A percentile compares a stretch with the other conserved stretches of the same genome.
phyloP scores from a whole-genome alignment of 306 rosid species.

The Arachis hypogaea region DNA sequence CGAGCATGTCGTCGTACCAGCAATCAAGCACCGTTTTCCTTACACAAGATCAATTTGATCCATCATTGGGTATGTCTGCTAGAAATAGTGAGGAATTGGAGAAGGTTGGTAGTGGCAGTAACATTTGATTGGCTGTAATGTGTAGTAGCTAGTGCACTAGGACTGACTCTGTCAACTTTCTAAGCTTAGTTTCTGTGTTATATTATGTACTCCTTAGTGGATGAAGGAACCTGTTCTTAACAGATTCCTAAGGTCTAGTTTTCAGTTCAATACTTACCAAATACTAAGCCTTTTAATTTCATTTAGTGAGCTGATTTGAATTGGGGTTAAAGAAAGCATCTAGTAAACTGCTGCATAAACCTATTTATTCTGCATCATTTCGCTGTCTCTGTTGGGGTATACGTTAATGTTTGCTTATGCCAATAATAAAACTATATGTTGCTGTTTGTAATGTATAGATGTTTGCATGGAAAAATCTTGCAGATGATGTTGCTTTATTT shows the following conservation, averaged over 20 bases:
- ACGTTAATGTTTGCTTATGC: slow-evolving; percentile 10
- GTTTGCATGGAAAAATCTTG: not conserved
- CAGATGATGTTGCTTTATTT: not conserved
- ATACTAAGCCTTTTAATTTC: slow-evolving; percentile 32
- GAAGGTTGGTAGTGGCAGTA: slow-evolving; percentile 52
- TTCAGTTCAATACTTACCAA: slow-evolving; percentile 42
- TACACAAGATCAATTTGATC: slow-evolving; percentile 61
- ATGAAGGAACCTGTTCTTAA: slow-evolving; percentile 45
- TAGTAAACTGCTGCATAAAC: slow-evolving; percentile 21
- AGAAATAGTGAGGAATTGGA: slow-evolving; percentile 52
- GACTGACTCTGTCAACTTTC: slow-evolving; percentile 37
- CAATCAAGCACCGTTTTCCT: slow-evolving; percentile 52
- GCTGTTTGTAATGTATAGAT: not conserved
- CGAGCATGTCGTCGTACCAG: slow-evolving; percentile 76
- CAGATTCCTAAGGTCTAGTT: slow-evolving; percentile 47
- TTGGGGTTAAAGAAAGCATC: slow-evolving; percentile 43
- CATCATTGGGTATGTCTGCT: slow-evolving; percentile 52
- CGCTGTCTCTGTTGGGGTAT: slow-evolving; percentile 12
- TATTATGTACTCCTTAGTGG: slow-evolving; percentile 41
- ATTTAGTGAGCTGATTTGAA: slow-evolving; percentile 41
- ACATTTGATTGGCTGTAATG: slow-evolving; percentile 48
- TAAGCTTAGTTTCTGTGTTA: slow-evolving; percentile 48
- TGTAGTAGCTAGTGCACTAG: slow-evolving; percentile 45
- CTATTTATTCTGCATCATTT: not conserved
- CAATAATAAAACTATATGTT: not conserved